Percentiles rank a stretch among this genome's conserved stretches.
Conservation (phyloP, 768 basidiomycete species). For the Gloeostereum incarnatum region DNA sequence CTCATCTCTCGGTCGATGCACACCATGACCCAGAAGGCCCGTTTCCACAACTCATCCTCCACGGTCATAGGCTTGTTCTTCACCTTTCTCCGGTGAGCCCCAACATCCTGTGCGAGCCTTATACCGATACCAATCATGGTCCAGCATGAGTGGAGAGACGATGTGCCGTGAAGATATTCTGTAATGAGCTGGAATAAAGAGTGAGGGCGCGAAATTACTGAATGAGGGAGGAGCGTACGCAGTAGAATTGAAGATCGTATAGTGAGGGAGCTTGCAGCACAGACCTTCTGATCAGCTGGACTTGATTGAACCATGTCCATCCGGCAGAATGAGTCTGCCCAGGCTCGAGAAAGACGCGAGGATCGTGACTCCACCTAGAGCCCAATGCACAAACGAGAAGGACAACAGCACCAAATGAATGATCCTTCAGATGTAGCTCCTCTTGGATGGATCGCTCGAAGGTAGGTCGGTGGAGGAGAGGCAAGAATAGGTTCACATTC, state of each 20-base stretch:
- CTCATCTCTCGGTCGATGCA: conserved; percentile 13
- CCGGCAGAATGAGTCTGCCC: conserved; percentile 40
- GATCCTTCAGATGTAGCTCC: conserved; percentile 18
- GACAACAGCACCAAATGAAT: conserved; percentile 38
- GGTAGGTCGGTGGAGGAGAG: conserved; percentile 28
- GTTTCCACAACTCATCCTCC: conserved; percentile 70
- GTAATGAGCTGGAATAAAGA: no score
- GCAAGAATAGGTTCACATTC: conserved; percentile 24
- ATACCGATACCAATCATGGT: no score
- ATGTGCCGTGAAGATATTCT: not conserved
- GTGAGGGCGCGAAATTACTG: no score
- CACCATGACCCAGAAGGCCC: conserved; percentile 45
- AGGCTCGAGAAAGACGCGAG: conserved; percentile 42
- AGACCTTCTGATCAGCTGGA: conserved; percentile 42
- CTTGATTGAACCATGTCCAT: conserved; percentile 61
- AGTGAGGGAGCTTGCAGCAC: no score
- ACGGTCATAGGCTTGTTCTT: conserved; percentile 28
- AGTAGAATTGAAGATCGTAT: no score
- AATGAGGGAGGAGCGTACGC: no score
- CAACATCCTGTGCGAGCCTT: conserved; percentile 67
- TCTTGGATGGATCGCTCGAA: conserved; percentile 22
- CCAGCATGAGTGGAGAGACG: conserved; percentile 17
- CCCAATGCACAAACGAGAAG: conserved; percentile 64
- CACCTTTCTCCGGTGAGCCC: conserved; percentile 46
- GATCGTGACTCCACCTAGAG: conserved; percentile 50